Base-by-base conservation (phyloP, 306 rosid species). In the Hippophae tibetana region DNA sequence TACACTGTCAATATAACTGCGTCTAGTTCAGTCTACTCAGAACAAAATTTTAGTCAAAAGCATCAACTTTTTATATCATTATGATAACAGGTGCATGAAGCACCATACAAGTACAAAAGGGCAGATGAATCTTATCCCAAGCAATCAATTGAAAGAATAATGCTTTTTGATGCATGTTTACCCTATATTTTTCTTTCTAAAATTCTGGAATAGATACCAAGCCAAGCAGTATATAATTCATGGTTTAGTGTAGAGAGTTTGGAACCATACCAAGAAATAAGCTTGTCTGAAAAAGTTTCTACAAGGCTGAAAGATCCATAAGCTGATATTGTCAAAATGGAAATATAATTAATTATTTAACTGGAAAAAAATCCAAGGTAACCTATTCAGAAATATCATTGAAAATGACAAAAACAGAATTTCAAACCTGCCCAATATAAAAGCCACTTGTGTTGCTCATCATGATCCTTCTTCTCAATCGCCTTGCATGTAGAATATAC, bases 401-500 rank as follows among this genome's bases (percentile, higher is more conserved):
- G 14, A 13, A 56, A 65, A 46, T 26, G 54, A 61, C 5, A 46
- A 58, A 14, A 9, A 31, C n/a, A 60, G 8, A 48, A 27, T 13
- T 52, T 9, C 44, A 6, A 54, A 87, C 98, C 96, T 67, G 98
- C 96, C 96, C 98, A 90, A 61, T 90, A 90, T 10, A 90, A 14
- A 79, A 90, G 98, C 79, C 90, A 82, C 72, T 74, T 72, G 27
- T 83, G 81, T 66, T 87, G 95, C 48, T 79, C 92, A 74, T 73
- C 38, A 66, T 78, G 76, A 74, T 87, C 85, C 60, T 77, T 83
- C 63, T 67, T 79, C 67, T 90, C 98, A 45, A 90, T 85, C 56
- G 98, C 96, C 83, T 83, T 87, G 73, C 82, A 85, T 38, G 96
- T 90, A 51, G 86, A 81, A 71, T 90, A 87, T n/a, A 90, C 92